Evolutionary conservation across 345 rosid species (phyloP), one percentile per base, ranked within the genome.

Genomic region (Mercurialis annua): DNA sequence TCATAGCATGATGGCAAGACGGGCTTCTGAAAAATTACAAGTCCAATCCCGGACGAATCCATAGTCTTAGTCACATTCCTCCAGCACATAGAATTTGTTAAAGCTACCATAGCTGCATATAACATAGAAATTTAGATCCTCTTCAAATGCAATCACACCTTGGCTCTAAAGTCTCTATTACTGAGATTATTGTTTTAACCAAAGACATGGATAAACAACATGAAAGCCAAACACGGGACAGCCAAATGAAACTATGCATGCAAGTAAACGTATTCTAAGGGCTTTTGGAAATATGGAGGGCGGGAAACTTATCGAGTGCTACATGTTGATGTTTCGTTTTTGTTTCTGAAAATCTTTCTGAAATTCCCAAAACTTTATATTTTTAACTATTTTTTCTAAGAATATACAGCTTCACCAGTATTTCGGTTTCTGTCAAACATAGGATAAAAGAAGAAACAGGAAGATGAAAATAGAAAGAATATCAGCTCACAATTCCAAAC

Each of bases 61-160:
- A 71, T 73, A 16, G 82, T 76, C 86, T 85, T 87, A 4, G 89
- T 75, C 54, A 90, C 87, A 24, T 69, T 82, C 48, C 87, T 77
- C 98, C 98, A 93, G 84, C 97, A 93, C 67, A 93, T 85, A 29
- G 94, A 79, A 77, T 77, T 71, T 18, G 97, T 89, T 64, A 93
- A 66, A 78, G 81, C 65, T 43, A 81, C 88, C 91, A 86, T 87
- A 38, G 87, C 98, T 93, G 90, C 83, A 82, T 58, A 54, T 75
- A 38, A 69, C 20, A 26, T 17, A 38, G 24, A 71, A 29, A 56
- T 64, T 62, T 23, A 65, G 58, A 54, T 23, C 42, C 65, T 33
- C 36, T 53, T 54, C 26, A 16, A 79, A 57, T 59, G 33, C 66
- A 54, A 58, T 56, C 56, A 50, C 29, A 14, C 43, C 24, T 31